Evolutionary conservation across 331 rosid genomes (phyloP).

Genomic region (Dryas integrifolia): DNA sequence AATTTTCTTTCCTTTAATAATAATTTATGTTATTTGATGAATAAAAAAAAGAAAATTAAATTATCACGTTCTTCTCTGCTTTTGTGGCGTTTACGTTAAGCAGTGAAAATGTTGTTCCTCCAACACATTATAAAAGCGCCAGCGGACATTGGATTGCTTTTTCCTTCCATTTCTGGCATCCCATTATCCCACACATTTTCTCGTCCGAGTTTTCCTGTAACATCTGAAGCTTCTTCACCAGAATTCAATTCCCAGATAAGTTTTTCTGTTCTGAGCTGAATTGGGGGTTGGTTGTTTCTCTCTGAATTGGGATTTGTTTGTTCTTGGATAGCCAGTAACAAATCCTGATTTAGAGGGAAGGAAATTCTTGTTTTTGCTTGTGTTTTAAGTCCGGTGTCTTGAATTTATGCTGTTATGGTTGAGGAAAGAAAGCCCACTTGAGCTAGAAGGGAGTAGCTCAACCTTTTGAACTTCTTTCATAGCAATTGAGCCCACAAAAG

Average conservation of each 20-base stretch:
- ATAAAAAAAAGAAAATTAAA: slow-evolving; percentile 7
- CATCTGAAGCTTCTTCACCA: slow-evolving; percentile 34
- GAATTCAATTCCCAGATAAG: slow-evolving; percentile 50
- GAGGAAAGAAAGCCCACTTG: slow-evolving; percentile 10
- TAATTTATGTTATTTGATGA: neutral
- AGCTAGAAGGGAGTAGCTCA: slow-evolving; percentile 19
- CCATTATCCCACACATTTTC: slow-evolving; percentile 21
- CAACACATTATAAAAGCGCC: slow-evolving; percentile 26
- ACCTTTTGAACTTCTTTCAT: slow-evolving; percentile 32
- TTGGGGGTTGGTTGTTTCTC: slow-evolving; percentile 41
- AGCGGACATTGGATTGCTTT: slow-evolving; percentile 19
- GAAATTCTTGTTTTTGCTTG: neutral
- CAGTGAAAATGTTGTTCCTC: slow-evolving; percentile 22
- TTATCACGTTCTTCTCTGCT: slow-evolving; percentile 19
- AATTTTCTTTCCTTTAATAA: neutral
- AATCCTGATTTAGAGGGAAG: slow-evolving; percentile 32
- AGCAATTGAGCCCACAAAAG: slow-evolving; percentile 1
- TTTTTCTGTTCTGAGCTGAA: slow-evolving; percentile 21
- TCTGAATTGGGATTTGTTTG: slow-evolving; percentile 43
- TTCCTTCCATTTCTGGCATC: slow-evolving; percentile 36
- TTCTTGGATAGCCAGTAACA: slow-evolving; percentile 24
- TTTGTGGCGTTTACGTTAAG: slow-evolving; percentile 78
- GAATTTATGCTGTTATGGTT: neutral
- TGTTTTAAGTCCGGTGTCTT: slow-evolving; percentile 24
- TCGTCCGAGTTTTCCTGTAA: slow-evolving; percentile 31